These are phyloP conservation scores for Saccharum spontaneum DNA, from an alignment of 176 grass and related monocot genomes.

Conservation along the genomic window DNA sequence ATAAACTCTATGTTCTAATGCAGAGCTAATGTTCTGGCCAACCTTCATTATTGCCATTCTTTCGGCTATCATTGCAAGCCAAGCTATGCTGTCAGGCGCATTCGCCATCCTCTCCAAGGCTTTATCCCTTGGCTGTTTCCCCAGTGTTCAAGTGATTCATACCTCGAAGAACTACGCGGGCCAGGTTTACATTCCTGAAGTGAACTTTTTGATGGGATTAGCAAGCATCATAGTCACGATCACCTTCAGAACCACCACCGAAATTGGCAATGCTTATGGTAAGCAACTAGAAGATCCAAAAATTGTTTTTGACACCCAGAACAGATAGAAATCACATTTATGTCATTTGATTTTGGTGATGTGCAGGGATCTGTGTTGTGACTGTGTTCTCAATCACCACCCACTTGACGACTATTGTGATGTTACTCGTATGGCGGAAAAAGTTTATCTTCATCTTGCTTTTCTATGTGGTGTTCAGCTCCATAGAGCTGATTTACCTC, in stretches of 20 bases:
- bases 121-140: slow-evolving; percentile 72
- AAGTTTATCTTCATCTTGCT: slow-evolving; percentile 48
- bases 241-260: slow-evolving; percentile 63
- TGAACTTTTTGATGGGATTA: slow-evolving; percentile 81
- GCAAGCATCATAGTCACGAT: slow-evolving; percentile 69
- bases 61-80: slow-evolving; percentile 82
- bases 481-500: slow-evolving; percentile 57
- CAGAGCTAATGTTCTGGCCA: slow-evolving; percentile 67
- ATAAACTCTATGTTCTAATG: not conserved
- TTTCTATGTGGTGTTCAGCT: slow-evolving; percentile 55
- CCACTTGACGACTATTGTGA: slow-evolving; percentile 67
- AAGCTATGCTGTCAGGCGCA: slow-evolving; percentile 81
- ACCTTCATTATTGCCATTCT: slow-evolving; percentile 67
- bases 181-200: slow-evolving; percentile 87
- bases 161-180: slow-evolving; percentile 69
- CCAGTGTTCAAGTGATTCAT: slow-evolving; percentile 72
- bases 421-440: slow-evolving; percentile 82
- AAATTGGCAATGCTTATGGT: slow-evolving; percentile 81
- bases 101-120: slow-evolving; percentile 87
- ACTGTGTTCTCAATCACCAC: slow-evolving; percentile 76
- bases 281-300: not conserved
- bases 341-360: not conserved
- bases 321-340: not conserved
- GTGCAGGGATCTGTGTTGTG: slow-evolving; percentile 74
- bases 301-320: not conserved